Conservation (phyloP, 345 rosid genomes). For the Brassica napus region DNA sequence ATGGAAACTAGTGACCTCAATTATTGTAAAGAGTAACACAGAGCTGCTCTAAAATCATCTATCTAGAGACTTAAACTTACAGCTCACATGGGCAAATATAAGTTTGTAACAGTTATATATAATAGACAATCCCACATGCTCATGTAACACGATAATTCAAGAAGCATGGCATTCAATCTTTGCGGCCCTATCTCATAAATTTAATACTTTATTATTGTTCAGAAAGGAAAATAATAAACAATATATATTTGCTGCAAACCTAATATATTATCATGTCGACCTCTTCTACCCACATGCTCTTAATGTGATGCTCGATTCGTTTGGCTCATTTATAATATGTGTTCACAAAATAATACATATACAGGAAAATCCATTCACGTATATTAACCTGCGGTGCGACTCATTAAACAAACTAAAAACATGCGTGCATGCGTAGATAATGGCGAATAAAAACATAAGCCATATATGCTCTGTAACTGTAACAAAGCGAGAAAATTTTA, state of each 20-base stretch:
- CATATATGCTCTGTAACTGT: background rate
- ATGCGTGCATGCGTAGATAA: conserved; percentile 28
- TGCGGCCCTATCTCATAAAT: conserved; percentile 38
- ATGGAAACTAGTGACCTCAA: conserved; percentile 6
- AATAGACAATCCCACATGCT: conserved; percentile 37
- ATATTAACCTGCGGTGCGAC: conserved; percentile 7
- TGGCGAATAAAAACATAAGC: conserved; percentile 8
- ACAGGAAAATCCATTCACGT: background rate
- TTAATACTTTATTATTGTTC: conserved; percentile 27
- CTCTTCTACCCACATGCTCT: conserved; percentile 33
- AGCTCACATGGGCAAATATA: conserved; percentile 31
- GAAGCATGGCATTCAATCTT: conserved; percentile 33
- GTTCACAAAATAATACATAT: background rate
- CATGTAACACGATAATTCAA: conserved; percentile 20
- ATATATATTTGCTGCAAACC: conserved; percentile 11
- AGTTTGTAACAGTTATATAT: conserved; percentile 30
- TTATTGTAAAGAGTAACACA: conserved; percentile 23
- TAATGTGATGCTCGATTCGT: conserved; percentile 27
- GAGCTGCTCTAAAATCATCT: background rate
- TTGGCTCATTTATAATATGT: conserved; percentile 30
- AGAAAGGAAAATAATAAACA: conserved; percentile 8
- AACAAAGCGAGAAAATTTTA: background rate
- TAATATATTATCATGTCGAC: conserved; percentile 31
- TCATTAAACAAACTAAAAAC: background rate
- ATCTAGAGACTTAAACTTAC: conserved; percentile 9